phyloP scores from a whole-genome alignment of 2,329 filamentous ascomycete genomes.

The Albifimbria verrucaria region DNA sequence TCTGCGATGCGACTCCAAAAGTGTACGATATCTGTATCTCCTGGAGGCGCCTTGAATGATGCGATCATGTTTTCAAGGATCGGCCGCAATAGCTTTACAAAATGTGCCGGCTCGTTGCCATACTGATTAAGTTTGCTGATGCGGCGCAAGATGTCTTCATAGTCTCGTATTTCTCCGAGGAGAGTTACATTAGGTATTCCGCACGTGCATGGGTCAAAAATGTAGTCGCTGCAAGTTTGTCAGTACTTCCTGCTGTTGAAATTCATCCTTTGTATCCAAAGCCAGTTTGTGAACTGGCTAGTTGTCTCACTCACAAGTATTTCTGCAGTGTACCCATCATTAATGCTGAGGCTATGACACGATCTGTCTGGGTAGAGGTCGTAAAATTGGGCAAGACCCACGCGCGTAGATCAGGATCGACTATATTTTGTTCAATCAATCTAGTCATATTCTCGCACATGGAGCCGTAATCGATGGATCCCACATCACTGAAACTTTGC shows the following conservation, averaged over 20 bases:
- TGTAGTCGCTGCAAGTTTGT: not conserved
- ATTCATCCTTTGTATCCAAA: too few relatives aligned
- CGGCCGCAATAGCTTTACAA: constrained; percentile 30
- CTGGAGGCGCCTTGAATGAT: constrained; percentile 29
- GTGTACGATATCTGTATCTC: constrained; percentile 16
- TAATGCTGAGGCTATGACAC: constrained; percentile 37
- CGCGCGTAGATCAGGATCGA: constrained; percentile 33
- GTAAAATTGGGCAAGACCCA: constrained; percentile 52
- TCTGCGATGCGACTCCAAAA: constrained; percentile 33
- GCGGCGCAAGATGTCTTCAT: constrained; percentile 26
- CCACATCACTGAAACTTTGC: not conserved
- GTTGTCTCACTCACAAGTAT: constrained; percentile 34
- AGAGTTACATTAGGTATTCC: constrained; percentile 52
- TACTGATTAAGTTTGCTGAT: constrained; percentile 33
- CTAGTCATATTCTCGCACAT: constrained; percentile 33
- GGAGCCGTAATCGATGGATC: constrained; percentile 13
- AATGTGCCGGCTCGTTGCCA: constrained; percentile 31
- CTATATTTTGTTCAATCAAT: constrained; percentile 36
- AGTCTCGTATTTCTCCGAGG: constrained; percentile 44
- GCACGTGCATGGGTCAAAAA: constrained; percentile 30
- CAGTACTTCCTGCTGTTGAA: too few relatives aligned
- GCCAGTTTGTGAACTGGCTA: too few relatives aligned
- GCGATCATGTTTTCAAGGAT: constrained; percentile 35
- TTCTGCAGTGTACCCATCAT: constrained; percentile 50
- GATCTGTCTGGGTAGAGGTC: constrained; percentile 45